Percentiles rank a stretch among this genome's conserved stretches.
These are phyloP conservation scores for Vitis rupestris DNA, from an alignment of 164 flowering plant species.

Conservation along the genomic window DNA sequence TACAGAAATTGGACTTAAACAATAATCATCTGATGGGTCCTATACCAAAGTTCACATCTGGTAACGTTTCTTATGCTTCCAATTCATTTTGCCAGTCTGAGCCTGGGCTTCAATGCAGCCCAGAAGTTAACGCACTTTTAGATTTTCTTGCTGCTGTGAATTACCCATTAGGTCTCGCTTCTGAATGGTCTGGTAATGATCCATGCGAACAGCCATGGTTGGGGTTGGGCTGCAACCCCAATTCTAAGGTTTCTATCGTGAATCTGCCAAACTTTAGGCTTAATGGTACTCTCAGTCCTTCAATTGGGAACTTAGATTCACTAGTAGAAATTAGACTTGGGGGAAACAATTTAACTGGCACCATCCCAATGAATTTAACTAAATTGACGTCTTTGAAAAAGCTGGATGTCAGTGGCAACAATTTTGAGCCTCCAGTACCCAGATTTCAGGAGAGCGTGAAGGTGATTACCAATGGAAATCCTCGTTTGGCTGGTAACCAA, in stretches of 20 bases:
- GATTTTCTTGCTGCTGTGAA: constrained; percentile 56
- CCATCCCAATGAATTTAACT: constrained; percentile 45
- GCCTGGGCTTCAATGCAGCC: constrained; percentile 55
- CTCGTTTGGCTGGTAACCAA: constrained; percentile 23
- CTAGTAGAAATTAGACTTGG: constrained; percentile 41
- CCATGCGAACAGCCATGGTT: constrained; percentile 71
- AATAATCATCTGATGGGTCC: constrained; percentile 62
- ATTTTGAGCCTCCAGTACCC: constrained; percentile 70
- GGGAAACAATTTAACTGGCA: constrained; percentile 50
- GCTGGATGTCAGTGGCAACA: constrained; percentile 62
- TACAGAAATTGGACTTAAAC: constrained; percentile 47
- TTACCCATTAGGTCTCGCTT: constrained; percentile 51
- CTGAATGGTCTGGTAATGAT: constrained; percentile 71
- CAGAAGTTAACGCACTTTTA: constrained; percentile 59
- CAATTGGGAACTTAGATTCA: constrained; percentile 56
- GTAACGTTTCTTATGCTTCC: constrained; percentile 26
- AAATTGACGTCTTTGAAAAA: constrained; percentile 44
- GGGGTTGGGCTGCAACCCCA: constrained; percentile 50
- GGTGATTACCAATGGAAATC: constrained; percentile 47
- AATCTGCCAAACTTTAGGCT: constrained; percentile 52
- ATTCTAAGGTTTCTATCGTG: constrained; percentile 40
- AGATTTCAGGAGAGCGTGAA: constrained; percentile 39
- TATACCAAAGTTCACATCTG: constrained; percentile 47
- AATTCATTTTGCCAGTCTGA: constrained; percentile 57
- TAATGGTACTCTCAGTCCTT: constrained; percentile 72